Conservation (phyloP, 2,329 filamentous ascomycete species). For the Mycosphaerella arachidis region DNA sequence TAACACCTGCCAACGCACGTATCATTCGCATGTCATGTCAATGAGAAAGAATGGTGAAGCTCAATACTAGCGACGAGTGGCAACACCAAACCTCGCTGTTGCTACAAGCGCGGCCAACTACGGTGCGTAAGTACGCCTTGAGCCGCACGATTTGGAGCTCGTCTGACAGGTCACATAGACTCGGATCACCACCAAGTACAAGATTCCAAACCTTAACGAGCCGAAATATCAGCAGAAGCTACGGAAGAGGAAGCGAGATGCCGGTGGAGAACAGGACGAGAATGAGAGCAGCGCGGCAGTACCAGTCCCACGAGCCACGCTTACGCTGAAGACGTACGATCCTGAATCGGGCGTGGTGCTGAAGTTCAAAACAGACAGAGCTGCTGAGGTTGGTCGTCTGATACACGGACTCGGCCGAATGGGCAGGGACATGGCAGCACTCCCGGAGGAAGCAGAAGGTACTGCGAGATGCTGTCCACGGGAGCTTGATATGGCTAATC, state of each 20-base stretch:
- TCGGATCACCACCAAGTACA: slow-evolving; percentile 88
- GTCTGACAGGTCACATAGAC: slow-evolving; percentile 54
- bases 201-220: slow-evolving; percentile 47
- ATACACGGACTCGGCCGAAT: slow-evolving; percentile 71
- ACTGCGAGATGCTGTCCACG: not conserved
- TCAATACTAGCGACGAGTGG: slow-evolving; percentile 83
- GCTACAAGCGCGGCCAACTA: slow-evolving; percentile 77
- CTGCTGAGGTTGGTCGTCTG: slow-evolving; percentile 80
- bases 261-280: slow-evolving; percentile 23
- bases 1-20: not conserved
- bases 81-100: slow-evolving; percentile 82
- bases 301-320: slow-evolving; percentile 59
- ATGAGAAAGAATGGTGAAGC: slow-evolving; percentile 28
- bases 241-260: slow-evolving; percentile 24
- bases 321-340: slow-evolving; percentile 87
- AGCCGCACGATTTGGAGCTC: not conserved
- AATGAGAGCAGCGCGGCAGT: slow-evolving; percentile 25
- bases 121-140: slow-evolving; percentile 53
- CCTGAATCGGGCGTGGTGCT: slow-evolving; percentile 74
- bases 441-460: slow-evolving; percentile 42
- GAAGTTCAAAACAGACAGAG: slow-evolving; percentile 89
- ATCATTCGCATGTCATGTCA: not conserved
- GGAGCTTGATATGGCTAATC: not conserved
- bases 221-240: slow-evolving; percentile 30
- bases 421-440: slow-evolving; percentile 57